Base-by-base conservation (phyloP, 768 basidiomycete species). In the Strobilomyces dryophilus region DNA sequence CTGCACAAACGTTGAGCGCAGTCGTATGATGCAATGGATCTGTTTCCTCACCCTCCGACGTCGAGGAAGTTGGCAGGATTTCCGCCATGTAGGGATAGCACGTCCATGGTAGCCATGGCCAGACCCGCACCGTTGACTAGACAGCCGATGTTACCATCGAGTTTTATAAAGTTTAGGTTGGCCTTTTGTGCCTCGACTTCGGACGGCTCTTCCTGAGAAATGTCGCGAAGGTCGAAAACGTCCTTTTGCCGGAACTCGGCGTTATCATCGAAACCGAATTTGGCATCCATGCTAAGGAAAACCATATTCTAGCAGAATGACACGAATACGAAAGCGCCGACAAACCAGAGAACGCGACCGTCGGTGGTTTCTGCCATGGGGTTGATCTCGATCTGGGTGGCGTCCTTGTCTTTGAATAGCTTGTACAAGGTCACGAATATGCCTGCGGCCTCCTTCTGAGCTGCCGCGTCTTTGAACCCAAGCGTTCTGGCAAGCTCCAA, bases 101-200 rank as follows among this genome's bases (percentile, higher is more conserved):
- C 95, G 65, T 99, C 97, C 97, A 99, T 98, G 51, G 97, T 99
- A 35, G 97, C 97, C 97, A 99, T 99, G 47, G 97, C 97, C 56
- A 99, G 76, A 65, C 97, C 97, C 47, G 97, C 97, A 64, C 97
- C 97, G 63, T 99, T 99, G 57, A 99, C 97, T 48, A 99, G 77
- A 75, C 97, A 99, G 27, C 97, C 97, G 55, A 99, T 85, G 72
- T 81, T 89, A 29, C 97, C 97, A 66, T 99, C 97, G 41, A 99
- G 86, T 75, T 99, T 98, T 80, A 98, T 98, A 71, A 98, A 98
- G 78, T 95, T 98, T 66, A 99, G 80, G 68, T 89, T 87, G 57
- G 89, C 90, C 70, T 95, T 90, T 73, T 95, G 94, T 20, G 97
- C 97, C 71, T 97, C 93, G 31, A 99, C 95, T 71, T 99, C 97